Evolutionary conservation across 345 rosid genomes (phyloP).

Genomic region (Gossypium ekmanianum): DNA sequence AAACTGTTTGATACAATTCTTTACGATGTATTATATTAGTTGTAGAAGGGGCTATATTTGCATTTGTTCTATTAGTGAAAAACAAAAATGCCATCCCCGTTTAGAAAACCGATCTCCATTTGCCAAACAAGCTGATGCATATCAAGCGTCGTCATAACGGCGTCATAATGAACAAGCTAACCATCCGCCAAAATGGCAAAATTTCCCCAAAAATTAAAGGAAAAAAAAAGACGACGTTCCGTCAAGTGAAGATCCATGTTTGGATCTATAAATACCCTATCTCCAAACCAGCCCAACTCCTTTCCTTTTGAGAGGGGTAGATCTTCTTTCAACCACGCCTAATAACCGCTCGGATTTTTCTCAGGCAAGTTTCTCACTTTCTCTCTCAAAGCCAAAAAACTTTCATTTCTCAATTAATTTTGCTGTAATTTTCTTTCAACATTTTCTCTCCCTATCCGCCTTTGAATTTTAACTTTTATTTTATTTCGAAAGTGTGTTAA

Average conservation of each 20-base stretch:
- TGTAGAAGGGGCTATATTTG: too few relatives aligned
- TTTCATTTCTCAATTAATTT: background rate
- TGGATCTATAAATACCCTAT: slow-evolving; percentile 28
- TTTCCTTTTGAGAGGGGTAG: slow-evolving; percentile 5
- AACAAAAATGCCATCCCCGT: too few relatives aligned
- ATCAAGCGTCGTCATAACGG: slow-evolving; percentile 12
- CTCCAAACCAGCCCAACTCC: slow-evolving; percentile 6
- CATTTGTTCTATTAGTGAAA: too few relatives aligned
- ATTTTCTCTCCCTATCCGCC: background rate
- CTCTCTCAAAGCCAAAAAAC: background rate
- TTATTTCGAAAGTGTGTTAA: background rate
- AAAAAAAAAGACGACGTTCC: slow-evolving; percentile 21
- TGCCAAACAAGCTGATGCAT: slow-evolving; percentile 16
- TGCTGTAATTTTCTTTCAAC: background rate
- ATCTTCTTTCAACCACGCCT: slow-evolving; percentile 12
- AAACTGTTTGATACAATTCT: too few relatives aligned
- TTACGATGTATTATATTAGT: too few relatives aligned
- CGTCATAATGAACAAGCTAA: background rate
- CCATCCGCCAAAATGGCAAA: too few relatives aligned
- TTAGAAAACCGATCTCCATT: background rate
- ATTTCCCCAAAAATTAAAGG: background rate
- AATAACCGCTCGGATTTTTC: slow-evolving; percentile 5
- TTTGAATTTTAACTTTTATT: background rate
- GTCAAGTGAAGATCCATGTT: slow-evolving; percentile 3
- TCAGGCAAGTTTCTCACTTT: background rate